Percentiles rank a stretch among this genome's conserved stretches.
phyloP scores from a whole-genome alignment of 2,329 filamentous ascomycete species.

The Colletotrichum sp. region DNA sequence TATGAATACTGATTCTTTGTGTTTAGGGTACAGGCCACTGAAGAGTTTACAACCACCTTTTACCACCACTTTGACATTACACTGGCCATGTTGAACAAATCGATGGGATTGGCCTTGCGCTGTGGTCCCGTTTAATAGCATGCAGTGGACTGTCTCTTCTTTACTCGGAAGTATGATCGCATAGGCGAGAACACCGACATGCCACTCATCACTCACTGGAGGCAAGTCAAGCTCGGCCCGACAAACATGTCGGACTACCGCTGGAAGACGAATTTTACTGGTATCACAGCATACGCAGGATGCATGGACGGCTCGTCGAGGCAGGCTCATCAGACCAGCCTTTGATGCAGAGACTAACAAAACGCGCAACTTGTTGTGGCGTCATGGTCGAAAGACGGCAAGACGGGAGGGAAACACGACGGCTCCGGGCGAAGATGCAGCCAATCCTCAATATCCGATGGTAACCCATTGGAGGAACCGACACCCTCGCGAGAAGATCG shows the following conservation, averaged over 20 bases:
- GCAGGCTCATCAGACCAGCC: neutral
- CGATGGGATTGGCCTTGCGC: conserved; percentile 70
- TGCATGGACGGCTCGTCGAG: neutral
- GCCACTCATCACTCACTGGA: neutral
- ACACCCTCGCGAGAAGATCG: neutral
- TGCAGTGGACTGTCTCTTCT: neutral
- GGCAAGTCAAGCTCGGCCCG: neutral
- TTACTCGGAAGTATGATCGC: neutral
- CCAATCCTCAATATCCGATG: neutral
- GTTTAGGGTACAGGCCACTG: neutral
- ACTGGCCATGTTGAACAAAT: conserved; percentile 75
- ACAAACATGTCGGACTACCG: neutral
- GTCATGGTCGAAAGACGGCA: neutral
- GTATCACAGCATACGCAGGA: neutral
- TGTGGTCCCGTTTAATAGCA: conserved; percentile 30
- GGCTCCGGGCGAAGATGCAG: neutral
- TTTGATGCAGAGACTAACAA: neutral
- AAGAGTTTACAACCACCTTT: conserved; percentile 31
- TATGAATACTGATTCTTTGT: neutral
- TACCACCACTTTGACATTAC: conserved; percentile 73
- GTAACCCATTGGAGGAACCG: conserved; percentile 7
- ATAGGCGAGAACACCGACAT: neutral
- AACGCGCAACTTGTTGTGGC: neutral
- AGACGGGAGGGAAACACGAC: neutral
- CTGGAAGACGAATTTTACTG: neutral